Evolutionary conservation across 2,329 filamentous ascomycete genomes (phyloP).

Genomic region (Aspergillus sp.): DNA sequence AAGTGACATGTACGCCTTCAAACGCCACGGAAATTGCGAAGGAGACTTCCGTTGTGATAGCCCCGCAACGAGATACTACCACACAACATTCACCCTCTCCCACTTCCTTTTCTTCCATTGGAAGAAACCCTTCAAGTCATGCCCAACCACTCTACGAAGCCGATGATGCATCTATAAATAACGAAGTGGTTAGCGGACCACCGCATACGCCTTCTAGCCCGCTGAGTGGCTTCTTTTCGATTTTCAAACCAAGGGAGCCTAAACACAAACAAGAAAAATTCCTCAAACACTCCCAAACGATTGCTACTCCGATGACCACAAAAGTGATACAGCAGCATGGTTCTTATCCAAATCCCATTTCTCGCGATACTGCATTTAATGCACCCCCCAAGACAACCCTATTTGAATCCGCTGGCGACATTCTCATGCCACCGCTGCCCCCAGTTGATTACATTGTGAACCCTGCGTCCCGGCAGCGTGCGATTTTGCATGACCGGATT

Average conservation of each 20-base stretch:
- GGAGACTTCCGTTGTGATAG: conserved; percentile 6
- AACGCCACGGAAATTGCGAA: conserved; percentile 16
- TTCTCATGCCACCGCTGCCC: conserved; percentile 87
- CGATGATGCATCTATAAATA: not conserved
- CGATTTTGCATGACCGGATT: conserved; percentile 95
- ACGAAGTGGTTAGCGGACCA: conserved; percentile 12
- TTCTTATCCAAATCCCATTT: conserved; percentile 51
- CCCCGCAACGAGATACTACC: not conserved
- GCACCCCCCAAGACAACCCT: conserved; percentile 88
- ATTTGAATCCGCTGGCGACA: conserved; percentile 90
- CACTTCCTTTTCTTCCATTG: conserved; percentile 20
- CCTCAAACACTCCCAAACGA: conserved; percentile 75
- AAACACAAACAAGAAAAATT: conserved; percentile 58
- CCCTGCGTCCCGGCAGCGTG: conserved; percentile 75
- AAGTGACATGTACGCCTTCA: conserved; percentile 23
- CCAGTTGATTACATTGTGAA: conserved; percentile 79
- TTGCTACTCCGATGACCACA: conserved; percentile 38
- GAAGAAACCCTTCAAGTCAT: conserved; percentile 21
- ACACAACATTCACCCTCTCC: conserved; percentile 5
- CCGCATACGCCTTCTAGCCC: conserved; percentile 46
- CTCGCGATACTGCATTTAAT: conserved; percentile 53
- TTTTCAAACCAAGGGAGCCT: conserved; percentile 64
- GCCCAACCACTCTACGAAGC: conserved; percentile 12
- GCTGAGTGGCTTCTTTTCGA: conserved; percentile 66
- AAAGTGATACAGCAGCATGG: conserved; percentile 12